Base-by-base conservation (phyloP, 345 rosid species). In the Arabidopsis arenosa region DNA sequence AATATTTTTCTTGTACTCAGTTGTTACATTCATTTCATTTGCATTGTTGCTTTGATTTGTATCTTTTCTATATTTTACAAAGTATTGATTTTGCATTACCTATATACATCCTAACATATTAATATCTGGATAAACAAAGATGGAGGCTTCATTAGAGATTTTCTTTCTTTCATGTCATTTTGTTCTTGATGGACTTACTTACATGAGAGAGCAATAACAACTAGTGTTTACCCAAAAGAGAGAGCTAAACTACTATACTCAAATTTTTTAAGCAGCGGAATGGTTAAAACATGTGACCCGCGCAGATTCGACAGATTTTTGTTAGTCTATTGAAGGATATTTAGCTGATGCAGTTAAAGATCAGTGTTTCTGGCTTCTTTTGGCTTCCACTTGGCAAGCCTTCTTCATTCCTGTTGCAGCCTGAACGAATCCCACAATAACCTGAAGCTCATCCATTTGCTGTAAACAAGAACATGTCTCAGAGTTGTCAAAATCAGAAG, bases 381-480 rank as follows among this genome's bases (percentile, higher is more conserved):
- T 40, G 68, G 9, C 33, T 59, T 59, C 78, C 77, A 81, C 70
- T 81, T 87, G 89, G 89, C 93, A 83, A 51, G 80, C 83, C 0
- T 85, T 86, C 88, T 87, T 92, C 86, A 84, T 79, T 75, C 87
- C 85, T 86, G 86, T 90, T 1, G 97, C 97, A 1, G 97, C 97
- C 60, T 92, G 91, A 77, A 92, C 99, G 43, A 92, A 95, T 73
- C 98, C 98, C 74, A 89, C 84, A 8, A 94, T 86, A 33, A 94
- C 98, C 82, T 92, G 98, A 86, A 90, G 81, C 96, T 92, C 97
- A 52, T 95, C 99, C 96, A 95, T 83, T 84, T 90, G 86, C 97
- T 95, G 33, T 12, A 35, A 74, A 21, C 75, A 72, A 72, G n/a
- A 47, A 56, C 4, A 9, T 17, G 65, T 57, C 12, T 57, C 32